Base-by-base conservation (phyloP, 768 basidiomycete species). In the Leccinum boreale region DNA sequence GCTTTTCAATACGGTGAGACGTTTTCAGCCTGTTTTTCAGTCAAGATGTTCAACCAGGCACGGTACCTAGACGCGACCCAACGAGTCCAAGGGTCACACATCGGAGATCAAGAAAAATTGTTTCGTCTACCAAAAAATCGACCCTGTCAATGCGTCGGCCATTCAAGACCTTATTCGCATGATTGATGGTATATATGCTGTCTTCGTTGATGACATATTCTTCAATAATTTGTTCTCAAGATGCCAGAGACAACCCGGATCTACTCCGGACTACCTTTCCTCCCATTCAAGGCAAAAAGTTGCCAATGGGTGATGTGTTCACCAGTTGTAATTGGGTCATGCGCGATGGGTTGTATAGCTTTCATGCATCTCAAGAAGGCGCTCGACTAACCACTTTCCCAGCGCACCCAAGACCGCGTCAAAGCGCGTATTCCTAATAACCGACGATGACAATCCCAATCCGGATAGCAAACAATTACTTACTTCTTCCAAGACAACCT, bases 341-440 rank as follows among this genome's bases (percentile, higher is more conserved):
- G 53, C 86, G 94, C 23, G 90, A 94, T 65, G 87, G 90, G 96
- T 97, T 59, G 56, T 28, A 39, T 53, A 11, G 6, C 11, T 36
- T 53, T 53, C 19, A 4, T 12, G 58, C 82, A 65, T 49, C 15
- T 26, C 21, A 14, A 39, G 21, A 19, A 15, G 33, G 15, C 14
- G 17, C n/a, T 29, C 55, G 6, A 52, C 54, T 33, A 5, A 50
- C 9, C 21, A 44, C 53, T 52, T 33, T 50, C 39, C 28, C 59
- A 94, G 92, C 11, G 89, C 91, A 8, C 86, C 87, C 21, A 93
- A 94, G 67, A 92, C 86, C 0, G 92, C 93, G 3, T 86, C 89
- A n/a, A 95, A 96, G 68, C 86, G 94, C 5, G 82, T 98, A 1
- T 98, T 98, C 70, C 76, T 96, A 39, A 90, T 99, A 45, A 98